Conservation (phyloP, 2,329 filamentous ascomycete species). For the Nectriaceae sp. region DNA sequence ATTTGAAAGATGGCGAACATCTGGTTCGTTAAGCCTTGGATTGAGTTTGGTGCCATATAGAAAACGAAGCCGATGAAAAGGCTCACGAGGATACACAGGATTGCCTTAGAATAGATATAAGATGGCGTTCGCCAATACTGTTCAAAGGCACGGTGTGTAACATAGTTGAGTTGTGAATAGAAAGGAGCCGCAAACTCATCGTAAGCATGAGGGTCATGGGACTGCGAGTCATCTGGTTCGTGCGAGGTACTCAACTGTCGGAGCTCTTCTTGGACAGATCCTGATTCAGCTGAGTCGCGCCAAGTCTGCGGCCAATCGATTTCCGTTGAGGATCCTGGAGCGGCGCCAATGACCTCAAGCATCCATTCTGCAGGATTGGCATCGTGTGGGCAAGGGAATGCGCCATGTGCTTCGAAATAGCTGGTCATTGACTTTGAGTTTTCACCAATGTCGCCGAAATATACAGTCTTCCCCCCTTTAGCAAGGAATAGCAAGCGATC, state of each 20-base stretch:
- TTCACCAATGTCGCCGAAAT: constrained; percentile 35
- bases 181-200: constrained; percentile 83
- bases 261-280: constrained; percentile 54
- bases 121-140: constrained; percentile 90
- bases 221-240: constrained; percentile 24
- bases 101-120: constrained; percentile 83
- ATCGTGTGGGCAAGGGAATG: constrained; percentile 15
- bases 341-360: constrained; percentile 28
- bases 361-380: constrained; percentile 31
- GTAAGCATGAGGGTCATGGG: constrained; percentile 56
- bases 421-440: constrained; percentile 49
- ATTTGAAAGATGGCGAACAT: constrained; percentile 87
- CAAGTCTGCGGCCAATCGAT: constrained; percentile 27
- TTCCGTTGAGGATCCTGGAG: constrained; percentile 23
- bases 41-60: constrained; percentile 72
- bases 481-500: constrained; percentile 56
- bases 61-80: constrained; percentile 85
- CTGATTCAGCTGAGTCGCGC: constrained; percentile 48
- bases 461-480: constrained; percentile 28
- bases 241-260: constrained; percentile 56
- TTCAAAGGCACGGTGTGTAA: constrained; percentile 75
- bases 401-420: constrained; percentile 25
- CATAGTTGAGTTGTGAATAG: constrained; percentile 63
- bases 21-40: constrained; percentile 83
- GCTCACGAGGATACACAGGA: constrained; percentile 65